Percentiles rank a stretch among this genome's conserved stretches.
These are phyloP conservation scores for Fusarium equiseti DNA, from an alignment of 2,329 filamentous ascomycete genomes.

Conservation along the genomic window DNA sequence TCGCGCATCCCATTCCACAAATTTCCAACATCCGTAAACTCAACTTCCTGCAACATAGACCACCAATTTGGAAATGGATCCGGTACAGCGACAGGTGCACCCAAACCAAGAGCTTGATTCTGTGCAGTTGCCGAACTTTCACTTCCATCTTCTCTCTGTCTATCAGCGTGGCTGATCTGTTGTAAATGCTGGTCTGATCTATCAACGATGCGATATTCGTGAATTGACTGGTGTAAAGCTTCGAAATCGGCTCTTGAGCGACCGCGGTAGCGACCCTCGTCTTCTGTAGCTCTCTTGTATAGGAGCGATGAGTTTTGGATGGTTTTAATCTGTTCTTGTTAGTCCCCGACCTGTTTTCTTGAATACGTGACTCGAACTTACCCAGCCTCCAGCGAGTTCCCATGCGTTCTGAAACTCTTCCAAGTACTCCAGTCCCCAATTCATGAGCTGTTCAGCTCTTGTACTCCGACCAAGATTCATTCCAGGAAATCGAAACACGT, in stretches of 20 bases:
- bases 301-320: slow-evolving; percentile 40
- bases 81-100: slow-evolving; percentile 2
- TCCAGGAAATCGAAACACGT: slow-evolving; percentile 54
- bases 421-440: slow-evolving; percentile 36
- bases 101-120: not conserved
- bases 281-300: slow-evolving; percentile 41
- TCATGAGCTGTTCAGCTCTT: slow-evolving; percentile 36
- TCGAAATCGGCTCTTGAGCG: slow-evolving; percentile 41
- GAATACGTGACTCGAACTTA: accelerated
- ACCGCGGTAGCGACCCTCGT: slow-evolving; percentile 32
- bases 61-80: slow-evolving; percentile 45
- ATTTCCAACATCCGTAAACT: slow-evolving; percentile 36
- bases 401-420: slow-evolving; percentile 42
- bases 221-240: slow-evolving; percentile 37
- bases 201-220: slow-evolving; percentile 39
- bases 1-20: slow-evolving; percentile 25
- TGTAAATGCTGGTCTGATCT: slow-evolving; percentile 40
- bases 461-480: slow-evolving; percentile 52
- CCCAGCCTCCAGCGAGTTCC: slow-evolving; percentile 43
- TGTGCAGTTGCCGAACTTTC: not conserved
- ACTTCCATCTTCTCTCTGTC: not conserved
- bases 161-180: slow-evolving; percentile 40
- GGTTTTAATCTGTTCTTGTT: slow-evolving; percentile 38
- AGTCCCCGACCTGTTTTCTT: accelerated
- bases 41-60: slow-evolving; percentile 45